Conservation (phyloP, 352 stramenopile species). For the Phytopythium boreale region DNA sequence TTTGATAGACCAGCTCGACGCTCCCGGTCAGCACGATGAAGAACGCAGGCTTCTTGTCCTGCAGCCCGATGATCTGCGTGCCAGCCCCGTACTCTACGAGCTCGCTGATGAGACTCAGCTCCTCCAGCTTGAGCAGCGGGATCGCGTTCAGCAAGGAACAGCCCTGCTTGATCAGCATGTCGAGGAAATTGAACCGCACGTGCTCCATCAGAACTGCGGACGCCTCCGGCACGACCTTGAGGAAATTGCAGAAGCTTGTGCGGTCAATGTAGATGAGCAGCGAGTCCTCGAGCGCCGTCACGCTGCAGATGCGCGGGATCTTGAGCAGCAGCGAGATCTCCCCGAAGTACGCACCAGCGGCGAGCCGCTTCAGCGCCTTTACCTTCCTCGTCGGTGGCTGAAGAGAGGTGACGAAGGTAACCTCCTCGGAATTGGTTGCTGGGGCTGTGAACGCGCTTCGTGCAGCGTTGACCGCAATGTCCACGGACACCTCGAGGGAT, state of each 20-base stretch:
- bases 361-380: constrained; percentile 51
- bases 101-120: constrained; percentile 53
- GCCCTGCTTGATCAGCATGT: constrained; percentile 57
- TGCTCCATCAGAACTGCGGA: constrained; percentile 55
- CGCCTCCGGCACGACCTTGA: constrained; percentile 61
- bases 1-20: constrained; percentile 33
- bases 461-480: constrained; percentile 26
- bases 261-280: constrained; percentile 71
- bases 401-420: constrained; percentile 14
- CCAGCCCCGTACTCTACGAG: constrained; percentile 34
- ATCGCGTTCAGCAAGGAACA: constrained; percentile 55
- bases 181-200: constrained; percentile 55
- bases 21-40: constrained; percentile 45
- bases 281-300: constrained; percentile 57
- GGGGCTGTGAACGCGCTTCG: constrained; percentile 21
- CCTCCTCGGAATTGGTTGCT: background rate
- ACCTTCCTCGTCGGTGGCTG: constrained; percentile 28
- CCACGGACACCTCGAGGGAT: constrained; percentile 40
- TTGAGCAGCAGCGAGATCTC: constrained; percentile 74
- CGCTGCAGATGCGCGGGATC: constrained; percentile 61
- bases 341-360: constrained; percentile 59
- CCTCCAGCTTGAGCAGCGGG: constrained; percentile 44
- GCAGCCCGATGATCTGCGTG: constrained; percentile 25
- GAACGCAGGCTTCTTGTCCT: constrained; percentile 29
- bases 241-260: constrained; percentile 64